phyloP scores from a whole-genome alignment of 345 rosid genomes.

The Clausena lansium region DNA sequence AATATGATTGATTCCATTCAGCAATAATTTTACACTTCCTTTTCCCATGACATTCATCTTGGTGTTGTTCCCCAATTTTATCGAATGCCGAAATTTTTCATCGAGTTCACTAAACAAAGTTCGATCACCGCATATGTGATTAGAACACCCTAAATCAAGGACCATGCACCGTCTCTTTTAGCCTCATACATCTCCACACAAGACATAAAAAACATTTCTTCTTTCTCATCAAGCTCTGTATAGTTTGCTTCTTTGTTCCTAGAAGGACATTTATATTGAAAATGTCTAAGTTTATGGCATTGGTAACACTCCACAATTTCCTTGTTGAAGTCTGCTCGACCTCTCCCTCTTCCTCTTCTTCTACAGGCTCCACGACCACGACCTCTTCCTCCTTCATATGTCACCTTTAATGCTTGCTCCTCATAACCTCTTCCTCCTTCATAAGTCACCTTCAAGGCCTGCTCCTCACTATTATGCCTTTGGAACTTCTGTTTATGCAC shows the following conservation, averaged over 20 bases:
- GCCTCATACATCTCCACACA: background rate
- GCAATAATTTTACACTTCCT: background rate
- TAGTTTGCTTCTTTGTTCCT: too few species aligned
- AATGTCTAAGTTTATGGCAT: constrained; percentile 5
- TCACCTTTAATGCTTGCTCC: background rate
- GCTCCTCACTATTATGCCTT: background rate
- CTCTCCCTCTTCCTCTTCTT: background rate
- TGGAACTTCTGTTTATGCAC: constrained; percentile 2
- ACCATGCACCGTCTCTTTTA: background rate
- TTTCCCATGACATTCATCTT: constrained; percentile 12
- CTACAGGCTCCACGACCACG: constrained; percentile 1
- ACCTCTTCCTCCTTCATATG: constrained; percentile 6
- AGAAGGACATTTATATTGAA: constrained; percentile 11
- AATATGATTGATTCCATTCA: background rate
- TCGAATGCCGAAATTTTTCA: background rate
- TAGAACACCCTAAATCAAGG: constrained; percentile 4
- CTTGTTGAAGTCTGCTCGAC: background rate
- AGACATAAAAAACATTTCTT: constrained; percentile 16
- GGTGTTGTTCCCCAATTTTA: constrained; percentile 6
- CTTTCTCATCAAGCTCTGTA: too few species aligned
- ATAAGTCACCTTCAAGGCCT: too few species aligned
- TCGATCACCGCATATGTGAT: constrained; percentile 1
- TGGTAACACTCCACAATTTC: constrained; percentile 4
- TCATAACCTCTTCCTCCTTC: too few species aligned
- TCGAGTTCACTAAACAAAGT: background rate